Conservation (phyloP, 495 filamentous ascomycete species). For the Penicillium subrubescens region DNA sequence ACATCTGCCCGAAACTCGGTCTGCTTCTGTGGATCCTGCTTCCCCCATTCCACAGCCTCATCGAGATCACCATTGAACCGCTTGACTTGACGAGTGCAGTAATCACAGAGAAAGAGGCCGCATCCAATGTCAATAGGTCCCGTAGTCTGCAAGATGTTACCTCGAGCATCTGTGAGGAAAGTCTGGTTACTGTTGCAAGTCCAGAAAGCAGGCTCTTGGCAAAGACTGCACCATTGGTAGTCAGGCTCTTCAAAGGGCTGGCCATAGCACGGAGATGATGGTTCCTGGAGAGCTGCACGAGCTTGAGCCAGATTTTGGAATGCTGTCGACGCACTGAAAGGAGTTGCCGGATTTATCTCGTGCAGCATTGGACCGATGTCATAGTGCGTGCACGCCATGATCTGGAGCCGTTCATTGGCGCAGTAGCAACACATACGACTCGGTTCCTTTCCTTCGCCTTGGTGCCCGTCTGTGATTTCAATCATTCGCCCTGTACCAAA, state of each 20-base stretch:
- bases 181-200: background rate
- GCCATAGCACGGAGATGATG: background rate
- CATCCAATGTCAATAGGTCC: conserved; percentile 2
- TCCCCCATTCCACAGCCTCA: background rate
- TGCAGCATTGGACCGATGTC: background rate
- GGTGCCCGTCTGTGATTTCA: conserved; percentile 7
- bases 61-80: conserved; percentile 7
- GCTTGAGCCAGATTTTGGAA: background rate
- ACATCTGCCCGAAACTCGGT: conserved; percentile 11
- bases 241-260: background rate
- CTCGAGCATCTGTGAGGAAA: background rate
- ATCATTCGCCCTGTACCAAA: background rate
- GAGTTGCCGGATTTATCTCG: background rate
- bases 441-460: conserved; percentile 8
- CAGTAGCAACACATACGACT: conserved; percentile 16
- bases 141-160: background rate
- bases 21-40: background rate
- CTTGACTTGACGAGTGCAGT: background rate
- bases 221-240: conserved; percentile 14
- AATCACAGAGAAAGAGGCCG: conserved; percentile 10
- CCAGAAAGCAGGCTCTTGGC: conserved; percentile 10
- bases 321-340: background rate
- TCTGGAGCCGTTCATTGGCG: background rate
- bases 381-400: conserved; percentile 11
- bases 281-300: background rate